A percentile compares a stretch with the other conserved stretches of the same genome.
Conservation (phyloP, 164 flowering plant genomes). For the Annona cherimola region DNA sequence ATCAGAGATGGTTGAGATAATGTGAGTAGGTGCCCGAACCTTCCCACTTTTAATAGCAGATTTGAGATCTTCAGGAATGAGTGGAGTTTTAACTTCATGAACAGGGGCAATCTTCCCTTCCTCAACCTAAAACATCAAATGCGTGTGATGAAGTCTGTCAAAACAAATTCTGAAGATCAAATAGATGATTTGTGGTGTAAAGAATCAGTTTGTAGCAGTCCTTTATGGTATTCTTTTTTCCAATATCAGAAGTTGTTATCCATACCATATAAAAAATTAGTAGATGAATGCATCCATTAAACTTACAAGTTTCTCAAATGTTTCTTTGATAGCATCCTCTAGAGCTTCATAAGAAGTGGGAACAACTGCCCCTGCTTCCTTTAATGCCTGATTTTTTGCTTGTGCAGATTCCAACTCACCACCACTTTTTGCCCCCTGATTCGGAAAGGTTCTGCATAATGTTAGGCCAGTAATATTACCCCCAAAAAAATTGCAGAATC, state of each 20-base stretch:
- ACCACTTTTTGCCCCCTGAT: slow-evolving; percentile 96
- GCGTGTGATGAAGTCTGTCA: background rate
- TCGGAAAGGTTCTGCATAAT: slow-evolving; percentile 1
- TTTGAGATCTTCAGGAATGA: slow-evolving; percentile 96
- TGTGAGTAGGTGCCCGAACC: slow-evolving; percentile 98
- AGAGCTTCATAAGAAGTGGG: slow-evolving; percentile 95
- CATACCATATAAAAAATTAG: background rate
- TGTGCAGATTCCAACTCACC: slow-evolving; percentile 99
- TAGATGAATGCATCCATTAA: background rate
- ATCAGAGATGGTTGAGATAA: slow-evolving; percentile 95
- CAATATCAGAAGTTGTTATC: background rate
- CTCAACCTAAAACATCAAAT: slow-evolving; percentile 42
- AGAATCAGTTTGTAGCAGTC: background rate
- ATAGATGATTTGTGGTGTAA: background rate
- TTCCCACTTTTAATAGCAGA: slow-evolving; percentile 91
- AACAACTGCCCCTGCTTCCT: slow-evolving; percentile 92
- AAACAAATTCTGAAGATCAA: background rate
- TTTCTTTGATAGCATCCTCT: slow-evolving; percentile 79
- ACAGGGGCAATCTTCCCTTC: slow-evolving; percentile 74
- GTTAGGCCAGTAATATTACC: background rate
- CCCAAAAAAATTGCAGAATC: background rate
- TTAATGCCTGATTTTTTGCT: slow-evolving; percentile 91
- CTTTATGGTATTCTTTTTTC: background rate
- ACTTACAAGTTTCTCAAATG: slow-evolving; percentile 84
- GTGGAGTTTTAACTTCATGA: slow-evolving; percentile 83